Percentiles rank a stretch among this genome's conserved stretches.
These are phyloP conservation scores for Ramularia collo-cygni DNA, from an alignment of 2,329 filamentous ascomycete species.

Conservation along the genomic window DNA sequence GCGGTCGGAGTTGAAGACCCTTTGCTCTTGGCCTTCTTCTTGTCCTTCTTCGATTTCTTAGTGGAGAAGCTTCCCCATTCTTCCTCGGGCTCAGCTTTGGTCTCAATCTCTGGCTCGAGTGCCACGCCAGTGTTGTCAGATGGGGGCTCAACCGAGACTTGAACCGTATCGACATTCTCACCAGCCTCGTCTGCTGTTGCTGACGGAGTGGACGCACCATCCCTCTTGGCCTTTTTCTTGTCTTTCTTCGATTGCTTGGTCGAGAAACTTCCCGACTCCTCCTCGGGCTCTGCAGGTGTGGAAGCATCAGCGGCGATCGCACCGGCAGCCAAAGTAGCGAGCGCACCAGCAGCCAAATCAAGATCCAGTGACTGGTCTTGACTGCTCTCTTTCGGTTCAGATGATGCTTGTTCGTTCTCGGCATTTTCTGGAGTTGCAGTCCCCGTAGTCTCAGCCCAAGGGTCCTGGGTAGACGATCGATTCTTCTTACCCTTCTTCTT, in stretches of 20 bases:
- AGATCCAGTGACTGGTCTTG: background rate
- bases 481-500: conserved; percentile 27
- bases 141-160: conserved; percentile 4
- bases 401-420: conserved; percentile 1
- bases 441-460: conserved; percentile 6
- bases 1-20: conserved; percentile 9
- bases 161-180: background rate
- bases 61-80: conserved; percentile 4
- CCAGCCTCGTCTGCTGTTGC: conserved; percentile 2
- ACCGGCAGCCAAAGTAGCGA: conserved; percentile 7
- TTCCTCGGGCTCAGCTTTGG: conserved; percentile 1
- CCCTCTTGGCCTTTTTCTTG: conserved; percentile 27
- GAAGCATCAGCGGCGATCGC: conserved; percentile 2
- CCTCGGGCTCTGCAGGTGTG: conserved; percentile 15
- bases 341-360: conserved; percentile 7
- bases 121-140: conserved; percentile 5
- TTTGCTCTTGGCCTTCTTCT: conserved; percentile 30
- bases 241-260: conserved; percentile 25
- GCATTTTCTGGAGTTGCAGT: conserved; percentile 4
- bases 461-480: conserved; percentile 1
- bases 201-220: background rate
- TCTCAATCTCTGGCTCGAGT: background rate
- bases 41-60: conserved; percentile 35
- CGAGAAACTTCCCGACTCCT: conserved; percentile 14
- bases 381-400: conserved; percentile 2